Evolutionary conservation across 371 early-diverging fungal species (phyloP), one percentile per base, ranked within the genome.

Genomic region (Capniomyces stellatus): DNA sequence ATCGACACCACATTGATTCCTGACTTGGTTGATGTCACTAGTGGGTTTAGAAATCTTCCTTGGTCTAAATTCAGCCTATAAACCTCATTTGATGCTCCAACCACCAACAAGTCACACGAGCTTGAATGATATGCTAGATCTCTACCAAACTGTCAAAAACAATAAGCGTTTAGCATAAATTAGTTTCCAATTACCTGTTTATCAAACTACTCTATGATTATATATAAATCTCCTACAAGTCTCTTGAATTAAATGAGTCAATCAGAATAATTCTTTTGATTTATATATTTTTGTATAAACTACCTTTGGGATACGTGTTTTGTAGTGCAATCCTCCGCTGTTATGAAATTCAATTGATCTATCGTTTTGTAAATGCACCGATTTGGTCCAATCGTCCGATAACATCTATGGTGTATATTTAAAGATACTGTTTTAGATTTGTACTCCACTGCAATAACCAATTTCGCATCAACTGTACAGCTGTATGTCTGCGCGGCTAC

Each of bases 341-440:
- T 89, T 73, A 64, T 99, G 98, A 58, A 99, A 87, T 72, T 99
- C 98, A 8, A 99, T 64, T n/a, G 83, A 77, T 46, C 96, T 78
- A 67, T 96, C 96, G 39, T 76, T 74, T 68, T 95, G 95, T 66
- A 99, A 68, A 48, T 87, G 80, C 22, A 89, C 92, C 3, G 82
- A 71, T 67, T 98, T 99, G 29, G 91, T 92, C 93, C 95, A 97
- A 72, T 98, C 98, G 58, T 97, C 93, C 1, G 89, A 87, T 35
- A 99, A 68, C 18, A 93, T 74, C 79, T 44, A 40, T 40, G 19
- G 19, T 13, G 40, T 40, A 13, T 13, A 19, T 40, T 13, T 40
- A 15, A 40, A 15, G 21, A 29, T 23, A 18, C 4, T 2, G 3
- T 23, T 43, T 40, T 3, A 10, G 13, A 56, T n/a, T n/a, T n/a